Percentiles rank a stretch among this genome's conserved stretches.
These are phyloP conservation scores for Colletotrichum sp. DNA, from an alignment of 2,329 filamentous ascomycete species.

Conservation along the genomic window DNA sequence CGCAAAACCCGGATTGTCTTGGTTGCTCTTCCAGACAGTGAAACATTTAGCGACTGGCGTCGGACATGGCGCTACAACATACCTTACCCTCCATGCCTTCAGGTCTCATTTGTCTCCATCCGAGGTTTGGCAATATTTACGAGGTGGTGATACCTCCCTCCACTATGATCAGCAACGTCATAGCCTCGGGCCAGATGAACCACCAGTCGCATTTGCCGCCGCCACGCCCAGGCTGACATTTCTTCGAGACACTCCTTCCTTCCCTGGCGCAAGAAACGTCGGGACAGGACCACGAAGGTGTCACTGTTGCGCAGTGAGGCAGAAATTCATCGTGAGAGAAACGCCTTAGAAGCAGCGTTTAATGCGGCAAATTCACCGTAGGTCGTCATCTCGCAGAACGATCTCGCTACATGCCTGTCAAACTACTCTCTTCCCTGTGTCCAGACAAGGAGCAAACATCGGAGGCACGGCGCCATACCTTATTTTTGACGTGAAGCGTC, in stretches of 20 bases:
- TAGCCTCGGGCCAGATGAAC: neutral
- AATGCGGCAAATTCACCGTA: neutral
- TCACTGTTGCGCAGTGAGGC: neutral
- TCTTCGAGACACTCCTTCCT: neutral
- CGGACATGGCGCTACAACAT: neutral
- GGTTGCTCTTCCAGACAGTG: neutral
- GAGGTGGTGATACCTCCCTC: neutral
- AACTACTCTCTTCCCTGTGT: neutral
- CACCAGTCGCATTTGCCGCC: neutral
- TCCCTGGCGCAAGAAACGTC: neutral
- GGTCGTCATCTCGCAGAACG: neutral
- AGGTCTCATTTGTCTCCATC: neutral
- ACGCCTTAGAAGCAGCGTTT: neutral
- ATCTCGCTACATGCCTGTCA: neutral
- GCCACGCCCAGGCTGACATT: neutral
- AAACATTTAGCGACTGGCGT: neutral
- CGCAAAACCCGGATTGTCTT: neutral
- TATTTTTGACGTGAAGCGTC: neutral
- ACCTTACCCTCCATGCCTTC: conserved; percentile 4
- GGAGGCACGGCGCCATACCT: neutral
- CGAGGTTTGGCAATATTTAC: neutral
- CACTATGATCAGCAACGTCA: neutral
- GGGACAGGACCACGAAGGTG: neutral
- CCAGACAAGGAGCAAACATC: neutral
- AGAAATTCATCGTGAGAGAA: neutral